phyloP scores from a whole-genome alignment of 768 basidiomycete genomes.

The Gyrodon lividus region DNA sequence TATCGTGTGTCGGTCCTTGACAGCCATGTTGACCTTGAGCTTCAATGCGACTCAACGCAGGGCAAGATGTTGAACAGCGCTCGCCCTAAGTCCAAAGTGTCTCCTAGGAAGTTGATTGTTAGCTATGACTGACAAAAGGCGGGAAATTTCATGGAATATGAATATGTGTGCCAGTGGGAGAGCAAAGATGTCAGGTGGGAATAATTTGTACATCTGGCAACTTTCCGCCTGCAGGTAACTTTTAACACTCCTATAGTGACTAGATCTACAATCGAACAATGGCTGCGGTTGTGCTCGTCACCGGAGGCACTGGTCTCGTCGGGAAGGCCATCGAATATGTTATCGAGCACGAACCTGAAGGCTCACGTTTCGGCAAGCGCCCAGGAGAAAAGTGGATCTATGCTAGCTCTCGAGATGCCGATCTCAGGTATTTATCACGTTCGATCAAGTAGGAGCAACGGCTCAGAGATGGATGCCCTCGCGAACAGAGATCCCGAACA shows the following conservation, averaged over 20 bases:
- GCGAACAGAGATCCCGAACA: conserved; percentile 60
- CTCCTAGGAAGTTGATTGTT: conserved; percentile 7
- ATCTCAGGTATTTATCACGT: conserved; percentile 66
- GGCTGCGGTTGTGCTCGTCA: conserved; percentile 66
- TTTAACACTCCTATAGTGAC: too few relatives aligned
- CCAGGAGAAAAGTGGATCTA: conserved; percentile 87
- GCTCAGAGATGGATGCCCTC: conserved; percentile 5
- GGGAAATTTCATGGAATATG: conserved; percentile 16
- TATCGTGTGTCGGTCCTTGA: conserved; percentile 52
- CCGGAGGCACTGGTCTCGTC: conserved; percentile 84
- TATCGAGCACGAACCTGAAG: conserved; percentile 74
- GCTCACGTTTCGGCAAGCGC: conserved; percentile 74
- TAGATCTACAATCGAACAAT: conserved; percentile 15
- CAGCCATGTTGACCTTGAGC: conserved; percentile 5
- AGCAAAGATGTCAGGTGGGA: conserved; percentile 15
- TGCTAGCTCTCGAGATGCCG: conserved; percentile 73
- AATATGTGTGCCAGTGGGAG: conserved; percentile 1
- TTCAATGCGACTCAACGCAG: neutral
- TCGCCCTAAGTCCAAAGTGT: neutral
- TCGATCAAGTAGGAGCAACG: neutral
- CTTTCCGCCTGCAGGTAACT: too few relatives aligned
- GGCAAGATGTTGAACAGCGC: neutral
- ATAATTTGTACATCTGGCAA: neutral
- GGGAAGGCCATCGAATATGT: conserved; percentile 81
- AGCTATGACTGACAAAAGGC: conserved; percentile 4